Conservation (phyloP, 1,284 basidiomycete genomes). For the Moesziomyces globuligerus region DNA sequence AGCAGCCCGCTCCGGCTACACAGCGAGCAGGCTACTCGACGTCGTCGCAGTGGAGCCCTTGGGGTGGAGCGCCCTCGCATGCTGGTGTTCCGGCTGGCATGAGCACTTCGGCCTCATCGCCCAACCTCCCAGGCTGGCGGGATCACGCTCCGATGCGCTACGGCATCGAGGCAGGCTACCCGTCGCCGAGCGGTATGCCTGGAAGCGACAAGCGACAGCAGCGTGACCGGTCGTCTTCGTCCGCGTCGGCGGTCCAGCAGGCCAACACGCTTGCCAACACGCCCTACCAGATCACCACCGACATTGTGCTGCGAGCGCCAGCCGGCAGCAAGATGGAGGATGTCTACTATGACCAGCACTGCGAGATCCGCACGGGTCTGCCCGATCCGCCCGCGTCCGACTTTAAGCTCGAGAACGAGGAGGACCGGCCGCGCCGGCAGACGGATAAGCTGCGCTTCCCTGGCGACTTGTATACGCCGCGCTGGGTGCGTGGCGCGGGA, state of each 20-base stretch:
- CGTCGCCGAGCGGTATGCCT: conserved; percentile 32
- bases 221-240: conserved; percentile 35
- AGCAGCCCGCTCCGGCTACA: conserved; percentile 17
- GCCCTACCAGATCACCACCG: conserved; percentile 47
- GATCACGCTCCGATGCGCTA: conserved; percentile 27
- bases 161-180: conserved; percentile 24
- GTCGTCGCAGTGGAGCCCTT: conserved; percentile 28
- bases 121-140: conserved; percentile 30
- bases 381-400: conserved; percentile 46
- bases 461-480: conserved; percentile 56
- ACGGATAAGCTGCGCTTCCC: conserved; percentile 55
- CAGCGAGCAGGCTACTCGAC: conserved; percentile 17
- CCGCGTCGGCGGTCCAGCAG: conserved; percentile 35
- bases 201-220: conserved; percentile 38
- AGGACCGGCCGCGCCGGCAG: conserved; percentile 47
- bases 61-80: conserved; percentile 19
- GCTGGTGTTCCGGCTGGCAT: conserved; percentile 19
- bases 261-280: conserved; percentile 44
- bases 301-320: conserved; percentile 51
- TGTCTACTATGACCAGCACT: conserved; percentile 54
- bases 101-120: conserved; percentile 19
- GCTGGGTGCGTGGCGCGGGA: conserved; percentile 54
- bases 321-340: conserved; percentile 51
- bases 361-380: conserved; percentile 38
- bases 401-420: conserved; percentile 47